A percentile compares a stretch with the other conserved stretches of the same genome.
Conservation (phyloP, 2,329 filamentous ascomycete species). For the Verticillium isaacii region DNA sequence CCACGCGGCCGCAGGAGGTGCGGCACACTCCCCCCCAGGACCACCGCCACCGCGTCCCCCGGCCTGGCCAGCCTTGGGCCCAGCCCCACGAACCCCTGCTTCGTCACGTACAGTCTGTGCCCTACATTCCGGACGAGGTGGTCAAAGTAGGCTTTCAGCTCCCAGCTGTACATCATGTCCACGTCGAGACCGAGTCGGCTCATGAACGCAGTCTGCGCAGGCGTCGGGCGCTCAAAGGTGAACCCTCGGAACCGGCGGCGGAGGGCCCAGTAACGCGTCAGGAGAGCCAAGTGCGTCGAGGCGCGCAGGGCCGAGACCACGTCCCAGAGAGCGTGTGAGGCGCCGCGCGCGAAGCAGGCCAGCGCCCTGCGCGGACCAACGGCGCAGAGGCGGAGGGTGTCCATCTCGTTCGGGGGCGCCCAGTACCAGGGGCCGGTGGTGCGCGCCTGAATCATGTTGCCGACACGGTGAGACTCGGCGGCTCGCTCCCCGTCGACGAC, state of each 20-base stretch:
- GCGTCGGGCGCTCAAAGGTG: background rate
- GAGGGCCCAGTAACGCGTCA: background rate
- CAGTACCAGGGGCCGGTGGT: background rate
- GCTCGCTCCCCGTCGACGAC: background rate
- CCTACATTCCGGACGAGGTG: background rate
- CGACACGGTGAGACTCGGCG: background rate
- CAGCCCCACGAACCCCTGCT: constrained; percentile 21
- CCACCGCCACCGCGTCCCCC: constrained; percentile 21
- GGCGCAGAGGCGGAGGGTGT: background rate
- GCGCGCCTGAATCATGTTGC: background rate
- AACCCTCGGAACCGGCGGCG: background rate
- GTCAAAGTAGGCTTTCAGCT: background rate
- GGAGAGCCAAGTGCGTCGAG: background rate
- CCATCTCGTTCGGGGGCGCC: background rate
- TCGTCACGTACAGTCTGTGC: constrained; percentile 21
- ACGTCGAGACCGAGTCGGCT: background rate
- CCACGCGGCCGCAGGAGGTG: constrained; percentile 19
- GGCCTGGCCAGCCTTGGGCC: constrained; percentile 16
- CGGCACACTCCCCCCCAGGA: constrained; percentile 22
- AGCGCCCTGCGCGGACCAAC: background rate
- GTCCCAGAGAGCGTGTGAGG: background rate
- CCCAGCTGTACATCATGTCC: background rate
- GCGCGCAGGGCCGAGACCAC: background rate
- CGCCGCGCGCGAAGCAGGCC: background rate
- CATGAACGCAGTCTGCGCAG: background rate